Evolutionary conservation across 1,284 basidiomycete species (phyloP).

Genomic region (Trichosporon sp.): DNA sequence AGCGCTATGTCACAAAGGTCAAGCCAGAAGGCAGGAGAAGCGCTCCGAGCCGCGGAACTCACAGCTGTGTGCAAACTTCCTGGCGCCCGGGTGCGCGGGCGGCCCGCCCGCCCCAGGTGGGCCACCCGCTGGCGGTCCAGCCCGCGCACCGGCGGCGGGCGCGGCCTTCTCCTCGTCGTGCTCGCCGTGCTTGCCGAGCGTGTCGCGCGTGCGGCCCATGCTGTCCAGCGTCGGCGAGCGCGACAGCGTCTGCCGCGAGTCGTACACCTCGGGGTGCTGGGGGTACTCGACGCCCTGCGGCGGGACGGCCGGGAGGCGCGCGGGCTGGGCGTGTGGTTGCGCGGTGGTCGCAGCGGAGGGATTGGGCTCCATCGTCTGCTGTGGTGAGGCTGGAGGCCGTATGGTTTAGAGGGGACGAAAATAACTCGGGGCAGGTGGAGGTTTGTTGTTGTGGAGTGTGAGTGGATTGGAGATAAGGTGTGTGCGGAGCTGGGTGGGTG

Average conservation of each 20-base stretch:
- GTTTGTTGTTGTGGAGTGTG: too few relatives aligned
- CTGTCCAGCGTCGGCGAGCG: background rate
- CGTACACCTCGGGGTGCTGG: background rate
- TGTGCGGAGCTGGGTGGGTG: too few relatives aligned
- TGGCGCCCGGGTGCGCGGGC: conserved; percentile 12
- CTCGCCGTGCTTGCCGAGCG: background rate
- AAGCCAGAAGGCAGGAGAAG: background rate
- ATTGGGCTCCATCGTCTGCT: too few relatives aligned
- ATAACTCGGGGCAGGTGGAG: too few relatives aligned
- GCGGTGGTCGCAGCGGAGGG: background rate
- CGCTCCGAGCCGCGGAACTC: conserved; percentile 2
- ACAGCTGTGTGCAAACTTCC: conserved; percentile 27
- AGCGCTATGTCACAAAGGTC: too few relatives aligned
- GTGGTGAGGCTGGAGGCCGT: too few relatives aligned
- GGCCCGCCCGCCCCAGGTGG: background rate
- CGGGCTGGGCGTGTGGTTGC: background rate
- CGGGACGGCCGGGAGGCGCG: background rate
- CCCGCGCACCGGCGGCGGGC: background rate
- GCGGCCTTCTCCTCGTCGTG: background rate
- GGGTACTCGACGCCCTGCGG: background rate
- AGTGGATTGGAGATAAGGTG: too few relatives aligned
- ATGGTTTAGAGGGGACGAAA: too few relatives aligned
- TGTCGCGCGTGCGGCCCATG: background rate
- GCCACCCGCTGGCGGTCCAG: background rate
- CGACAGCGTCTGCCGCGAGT: background rate